Conservation (phyloP, 352 stramenopile species). For the Lagenidium giganteum region DNA sequence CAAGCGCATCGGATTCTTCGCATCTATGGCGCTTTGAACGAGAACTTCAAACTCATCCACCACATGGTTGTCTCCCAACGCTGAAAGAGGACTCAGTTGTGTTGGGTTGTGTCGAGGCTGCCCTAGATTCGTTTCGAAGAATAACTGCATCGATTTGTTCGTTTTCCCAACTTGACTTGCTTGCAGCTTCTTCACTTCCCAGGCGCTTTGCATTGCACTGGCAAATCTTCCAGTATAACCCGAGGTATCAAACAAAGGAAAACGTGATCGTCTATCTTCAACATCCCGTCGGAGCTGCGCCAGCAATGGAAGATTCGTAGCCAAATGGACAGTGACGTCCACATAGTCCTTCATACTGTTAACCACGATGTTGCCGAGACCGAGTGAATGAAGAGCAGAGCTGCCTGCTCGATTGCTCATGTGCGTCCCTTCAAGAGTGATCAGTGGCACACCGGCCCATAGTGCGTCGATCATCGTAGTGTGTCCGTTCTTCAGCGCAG, state of each 20-base stretch:
- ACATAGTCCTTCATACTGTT: slow-evolving; percentile 82
- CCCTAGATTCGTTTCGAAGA: too few relatives aligned
- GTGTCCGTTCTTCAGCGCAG: slow-evolving; percentile 80
- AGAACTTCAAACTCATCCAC: slow-evolving; percentile 33
- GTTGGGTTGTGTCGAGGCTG: slow-evolving; percentile 7
- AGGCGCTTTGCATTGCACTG: slow-evolving; percentile 33
- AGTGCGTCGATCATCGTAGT: slow-evolving; percentile 77
- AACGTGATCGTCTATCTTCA: slow-evolving; percentile 34
- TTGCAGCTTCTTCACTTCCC: slow-evolving; percentile 37
- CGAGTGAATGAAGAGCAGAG: slow-evolving; percentile 47
- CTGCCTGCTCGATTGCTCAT: slow-evolving; percentile 68
- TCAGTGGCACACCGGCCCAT: slow-evolving; percentile 66
- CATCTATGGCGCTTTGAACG: slow-evolving; percentile 23
- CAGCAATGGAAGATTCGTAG: slow-evolving; percentile 25
- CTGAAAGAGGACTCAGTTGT: slow-evolving; percentile 23
- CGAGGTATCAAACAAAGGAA: slow-evolving; percentile 62
- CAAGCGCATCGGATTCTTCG: slow-evolving; percentile 34
- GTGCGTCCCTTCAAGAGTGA: slow-evolving; percentile 60
- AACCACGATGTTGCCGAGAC: slow-evolving; percentile 40
- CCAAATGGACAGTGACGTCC: slow-evolving; percentile 56
- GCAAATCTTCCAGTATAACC: slow-evolving; percentile 49
- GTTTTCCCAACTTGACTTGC: slow-evolving; percentile 13
- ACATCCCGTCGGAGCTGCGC: slow-evolving; percentile 28
- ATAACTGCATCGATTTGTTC: slow-evolving; percentile 20
- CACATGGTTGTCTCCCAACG: slow-evolving; percentile 22